Conservation (phyloP, 345 rosid species). For the Gossypioides kirkii region DNA sequence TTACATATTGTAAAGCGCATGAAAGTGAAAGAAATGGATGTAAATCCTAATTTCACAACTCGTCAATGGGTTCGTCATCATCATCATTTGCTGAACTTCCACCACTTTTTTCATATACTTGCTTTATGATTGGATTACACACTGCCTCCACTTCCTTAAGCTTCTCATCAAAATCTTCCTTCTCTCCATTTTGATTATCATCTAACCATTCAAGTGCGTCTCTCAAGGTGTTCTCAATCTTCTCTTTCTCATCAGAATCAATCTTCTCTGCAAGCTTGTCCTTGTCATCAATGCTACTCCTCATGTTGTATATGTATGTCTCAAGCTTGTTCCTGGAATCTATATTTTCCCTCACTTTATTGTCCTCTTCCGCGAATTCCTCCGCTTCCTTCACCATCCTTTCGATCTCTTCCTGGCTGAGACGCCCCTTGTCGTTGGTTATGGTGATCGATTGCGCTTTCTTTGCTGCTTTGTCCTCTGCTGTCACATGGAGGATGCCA, state of each 20-base stretch:
- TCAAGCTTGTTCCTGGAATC: constrained; percentile 18
- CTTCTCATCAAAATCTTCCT: constrained; percentile 16
- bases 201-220: constrained; percentile 16
- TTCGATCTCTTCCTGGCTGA: constrained; percentile 18
- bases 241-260: constrained; percentile 8
- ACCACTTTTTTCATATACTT: constrained; percentile 14
- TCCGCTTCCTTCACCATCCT: constrained; percentile 16
- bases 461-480: constrained; percentile 20
- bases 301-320: constrained; percentile 20
- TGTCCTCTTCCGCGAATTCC: constrained; percentile 17
- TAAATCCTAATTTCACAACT: not conserved
- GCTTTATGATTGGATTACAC: constrained; percentile 3
- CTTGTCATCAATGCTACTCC: constrained; percentile 9
- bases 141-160: constrained; percentile 10
- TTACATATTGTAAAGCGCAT: not conserved
- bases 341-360: constrained; percentile 12
- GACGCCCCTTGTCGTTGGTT: constrained; percentile 16
- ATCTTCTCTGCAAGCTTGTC: constrained; percentile 12
- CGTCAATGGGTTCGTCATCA: not conserved
- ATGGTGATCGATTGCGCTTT: constrained; percentile 18
- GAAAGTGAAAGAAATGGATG: not conserved
- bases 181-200: constrained; percentile 12
- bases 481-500: constrained; percentile 22
- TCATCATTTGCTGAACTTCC: not conserved
- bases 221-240: constrained; percentile 11